Evolutionary conservation across 208 protist genomes (phyloP), one percentile per base, ranked within the genome.

Genomic region (Trichomonas gallinae): DNA sequence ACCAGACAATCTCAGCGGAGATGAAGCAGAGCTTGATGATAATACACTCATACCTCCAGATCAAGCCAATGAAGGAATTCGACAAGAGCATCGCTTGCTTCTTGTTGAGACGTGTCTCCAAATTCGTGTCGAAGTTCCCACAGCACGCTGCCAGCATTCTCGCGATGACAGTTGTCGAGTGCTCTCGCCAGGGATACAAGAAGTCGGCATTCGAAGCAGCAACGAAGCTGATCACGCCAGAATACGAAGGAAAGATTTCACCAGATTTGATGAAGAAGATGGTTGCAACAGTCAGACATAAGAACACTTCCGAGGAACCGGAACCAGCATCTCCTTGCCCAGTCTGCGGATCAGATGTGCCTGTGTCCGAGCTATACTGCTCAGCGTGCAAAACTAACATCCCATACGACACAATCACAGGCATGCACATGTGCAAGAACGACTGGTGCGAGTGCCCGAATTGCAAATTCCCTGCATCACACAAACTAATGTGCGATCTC

Each of bases 181-280:
- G 87, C 46, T 51, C 87, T 10, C 40, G 44, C 21, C 40, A 11
- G 45, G 87, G 87, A 48, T 48, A 48, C 40, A 93, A 93, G 44
- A 93, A 93, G 31, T 38, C 40, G 13, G 44, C 87, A 26, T 93
- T 38, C 87, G 31, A 93, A 51, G 44, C 45, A 9, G 40, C 87
- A 34, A 51, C 44, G 51, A 93, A 93, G 38, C 3, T 93, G 0
- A n/a, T 93, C 13, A 23, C 42, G 15, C 87, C 87, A 34, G 87
- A 93, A 93, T 93, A 93, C 51, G 44, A 93, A 93, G 87, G 87
- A 48, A 48, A 93, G 31, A 38, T 93, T 38, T 49, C 44, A 38
- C 40, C 11, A 38, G 87, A 93, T 38, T 34, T 93, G 23, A 34
- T 93, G 26, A 48, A 51, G 26, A 93, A 93, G 31, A 93, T 93